These are phyloP conservation scores for Aspergillus sp. DNA, from an alignment of 2,329 filamentous ascomycete genomes.

Conservation along the genomic window DNA sequence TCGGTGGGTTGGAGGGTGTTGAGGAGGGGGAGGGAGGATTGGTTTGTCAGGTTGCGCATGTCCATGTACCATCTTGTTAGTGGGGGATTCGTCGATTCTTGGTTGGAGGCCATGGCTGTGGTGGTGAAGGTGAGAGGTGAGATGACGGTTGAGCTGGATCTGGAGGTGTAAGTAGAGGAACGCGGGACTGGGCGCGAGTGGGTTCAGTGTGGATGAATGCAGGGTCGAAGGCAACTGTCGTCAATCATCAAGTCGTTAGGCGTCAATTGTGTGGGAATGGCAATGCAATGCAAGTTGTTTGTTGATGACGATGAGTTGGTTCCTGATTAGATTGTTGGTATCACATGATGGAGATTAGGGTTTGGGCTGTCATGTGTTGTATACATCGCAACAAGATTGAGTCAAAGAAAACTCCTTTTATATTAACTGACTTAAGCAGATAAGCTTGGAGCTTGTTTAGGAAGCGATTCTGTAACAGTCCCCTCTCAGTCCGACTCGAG, in stretches of 20 bases:
- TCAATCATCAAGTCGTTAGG: neutral
- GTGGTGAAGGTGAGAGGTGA: neutral
- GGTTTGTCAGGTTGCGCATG: constrained; percentile 33
- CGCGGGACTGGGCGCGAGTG: neutral
- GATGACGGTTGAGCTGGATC: too few relatives aligned
- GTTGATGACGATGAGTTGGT: neutral
- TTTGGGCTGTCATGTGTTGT: neutral
- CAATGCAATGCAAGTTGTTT: neutral
- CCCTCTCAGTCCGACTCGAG: too few relatives aligned
- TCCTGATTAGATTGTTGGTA: neutral
- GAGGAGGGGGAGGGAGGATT: constrained; percentile 38
- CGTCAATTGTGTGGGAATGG: neutral
- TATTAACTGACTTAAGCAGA: too few relatives aligned
- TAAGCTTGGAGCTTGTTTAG: too few relatives aligned
- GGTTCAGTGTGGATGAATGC: too few relatives aligned
- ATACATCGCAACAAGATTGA: neutral
- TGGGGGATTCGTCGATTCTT: neutral
- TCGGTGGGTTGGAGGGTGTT: constrained; percentile 46
- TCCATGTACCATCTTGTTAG: constrained; percentile 47
- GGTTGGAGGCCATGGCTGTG: neutral
- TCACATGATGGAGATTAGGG: neutral
- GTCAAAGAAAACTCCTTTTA: too few relatives aligned
- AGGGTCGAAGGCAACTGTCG: too few relatives aligned
- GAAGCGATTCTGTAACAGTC: too few relatives aligned
- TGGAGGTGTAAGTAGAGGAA: neutral